A percentile compares a stretch with the other conserved stretches of the same genome.
Conservation (phyloP, 805 yeast genomes). For the Metschnikowia koreensis region DNA sequence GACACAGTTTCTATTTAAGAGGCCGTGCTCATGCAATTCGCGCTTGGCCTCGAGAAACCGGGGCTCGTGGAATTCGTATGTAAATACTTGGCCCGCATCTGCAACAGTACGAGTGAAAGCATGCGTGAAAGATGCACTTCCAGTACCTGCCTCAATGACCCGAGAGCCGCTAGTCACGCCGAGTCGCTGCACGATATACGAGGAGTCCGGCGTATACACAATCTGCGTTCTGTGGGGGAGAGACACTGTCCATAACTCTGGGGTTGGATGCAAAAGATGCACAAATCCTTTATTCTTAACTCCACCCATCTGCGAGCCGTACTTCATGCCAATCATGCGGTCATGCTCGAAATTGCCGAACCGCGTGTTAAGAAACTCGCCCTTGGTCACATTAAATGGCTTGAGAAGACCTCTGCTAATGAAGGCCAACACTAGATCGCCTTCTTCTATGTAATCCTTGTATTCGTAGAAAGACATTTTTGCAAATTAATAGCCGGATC, state of each 20-base stretch:
- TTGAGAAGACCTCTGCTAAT: conserved; percentile 76
- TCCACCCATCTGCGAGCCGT: conserved; percentile 82
- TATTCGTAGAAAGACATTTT: conserved; percentile 53
- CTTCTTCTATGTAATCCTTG: conserved; percentile 72
- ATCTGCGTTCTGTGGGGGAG: conserved; percentile 97
- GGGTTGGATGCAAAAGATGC: conserved; percentile 85
- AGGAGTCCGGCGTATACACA: conserved; percentile 93
- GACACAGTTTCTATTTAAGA: conserved; percentile 49
- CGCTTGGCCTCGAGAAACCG: conserved; percentile 73
- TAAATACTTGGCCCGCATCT: conserved; percentile 59
- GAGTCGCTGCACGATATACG: conserved; percentile 83
- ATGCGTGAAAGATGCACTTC: conserved; percentile 94
- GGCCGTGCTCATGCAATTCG: conserved; percentile 75
- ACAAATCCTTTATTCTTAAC: conserved; percentile 79
- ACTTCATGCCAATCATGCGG: conserved; percentile 74
- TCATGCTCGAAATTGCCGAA: conserved; percentile 88
- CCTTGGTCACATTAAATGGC: conserved; percentile 62
- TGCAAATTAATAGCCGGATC: background rate
- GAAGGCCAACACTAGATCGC: conserved; percentile 85
- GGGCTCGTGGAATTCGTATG: conserved; percentile 89
- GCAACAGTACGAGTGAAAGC: conserved; percentile 81
- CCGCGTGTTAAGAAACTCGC: conserved; percentile 72
- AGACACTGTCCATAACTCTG: conserved; percentile 95
- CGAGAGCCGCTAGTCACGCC: conserved; percentile 68
- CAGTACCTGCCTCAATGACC: conserved; percentile 97